Evolutionary conservation across 768 basidiomycete species (phyloP), one percentile per base, ranked within the genome.

Genomic region (Sarcomyxa edulis): DNA sequence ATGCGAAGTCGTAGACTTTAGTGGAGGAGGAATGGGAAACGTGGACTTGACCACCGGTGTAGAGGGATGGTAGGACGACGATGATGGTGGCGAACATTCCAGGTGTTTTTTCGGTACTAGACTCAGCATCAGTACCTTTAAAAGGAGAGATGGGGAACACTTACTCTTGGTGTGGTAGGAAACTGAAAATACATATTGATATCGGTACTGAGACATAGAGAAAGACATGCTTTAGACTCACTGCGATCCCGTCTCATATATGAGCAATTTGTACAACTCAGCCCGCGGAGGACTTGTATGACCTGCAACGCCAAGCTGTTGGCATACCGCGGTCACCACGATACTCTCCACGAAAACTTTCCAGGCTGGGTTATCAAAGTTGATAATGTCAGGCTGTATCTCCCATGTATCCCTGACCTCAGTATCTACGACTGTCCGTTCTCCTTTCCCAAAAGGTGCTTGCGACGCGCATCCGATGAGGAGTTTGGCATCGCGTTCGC

Each of bases 1-100:
- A 10, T 3, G 64, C 49, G 4, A 61, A 48, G 48, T 73, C 65
- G 43, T 73, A 57, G 6, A 61, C 51, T 36, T 59, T 49, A 5
- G 51, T 54, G 6, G 49, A 46, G 12, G 47, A 46, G 1, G 56
- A 55, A 50, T 73, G 70, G 0, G 68, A 61, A 4, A 74, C 52
- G 35, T 64, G 64, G 4, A 70, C 64, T 37, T 66, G 51, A 4
- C 74, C 75, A 6, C 74, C 74, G 1, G 57, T 58, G 44, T 68
- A 73, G 6, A 35, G 44, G 1, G 73, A 73, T 4, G 72, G 72
- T 3, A 76, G 60, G 5, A 72, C 46, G 19, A 76, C 51, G 31
- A 74, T 55, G 16, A 73, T 51, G 0, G 74, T 72, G 7, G 74
- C 74, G 43, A 78, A 74, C 69, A 72, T 74, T 2, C 67, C 70